Evolutionary conservation across 306 rosid genomes (phyloP).

Genomic region (Acacia acuminata): DNA sequence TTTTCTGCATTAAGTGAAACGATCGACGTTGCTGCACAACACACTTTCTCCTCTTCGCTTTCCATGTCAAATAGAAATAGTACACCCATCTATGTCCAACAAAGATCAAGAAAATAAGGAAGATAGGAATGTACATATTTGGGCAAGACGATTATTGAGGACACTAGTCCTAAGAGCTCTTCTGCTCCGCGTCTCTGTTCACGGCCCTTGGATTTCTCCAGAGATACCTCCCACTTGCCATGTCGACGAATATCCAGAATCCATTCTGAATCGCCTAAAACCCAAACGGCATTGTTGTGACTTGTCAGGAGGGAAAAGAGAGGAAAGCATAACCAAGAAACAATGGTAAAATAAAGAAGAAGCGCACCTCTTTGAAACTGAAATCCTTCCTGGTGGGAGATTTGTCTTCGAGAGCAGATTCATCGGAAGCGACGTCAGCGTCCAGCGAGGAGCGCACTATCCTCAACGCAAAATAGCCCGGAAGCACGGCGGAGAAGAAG

Average conservation of each 20-base stretch:
- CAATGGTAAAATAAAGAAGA: not conserved
- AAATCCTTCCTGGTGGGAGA: constrained; percentile 25
- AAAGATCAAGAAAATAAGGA: too few relatives aligned
- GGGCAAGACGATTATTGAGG: not conserved
- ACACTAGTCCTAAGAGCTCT: constrained; percentile 18
- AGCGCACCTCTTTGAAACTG: constrained; percentile 45
- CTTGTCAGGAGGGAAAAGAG: not conserved
- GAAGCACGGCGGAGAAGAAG: constrained; percentile 70
- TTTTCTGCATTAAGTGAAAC: too few relatives aligned
- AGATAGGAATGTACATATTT: constrained; percentile 14
- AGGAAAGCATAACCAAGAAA: not conserved
- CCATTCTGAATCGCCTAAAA: constrained; percentile 54
- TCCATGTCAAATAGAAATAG: too few relatives aligned
- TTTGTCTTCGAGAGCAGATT: constrained; percentile 25
- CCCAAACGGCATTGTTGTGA: constrained; percentile 3
- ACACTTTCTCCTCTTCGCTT: too few relatives aligned
- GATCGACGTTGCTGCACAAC: too few relatives aligned
- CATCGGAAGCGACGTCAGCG: constrained; percentile 21
- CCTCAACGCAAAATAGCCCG: constrained; percentile 73
- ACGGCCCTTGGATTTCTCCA: constrained; percentile 66
- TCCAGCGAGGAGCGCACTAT: constrained; percentile 48
- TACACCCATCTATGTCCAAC: too few relatives aligned
- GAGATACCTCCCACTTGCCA: constrained; percentile 81
- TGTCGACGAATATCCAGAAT: constrained; percentile 74
- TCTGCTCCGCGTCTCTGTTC: constrained; percentile 31